phyloP scores from a whole-genome alignment of 768 basidiomycete genomes.

The Kwoniella dejecticola region DNA sequence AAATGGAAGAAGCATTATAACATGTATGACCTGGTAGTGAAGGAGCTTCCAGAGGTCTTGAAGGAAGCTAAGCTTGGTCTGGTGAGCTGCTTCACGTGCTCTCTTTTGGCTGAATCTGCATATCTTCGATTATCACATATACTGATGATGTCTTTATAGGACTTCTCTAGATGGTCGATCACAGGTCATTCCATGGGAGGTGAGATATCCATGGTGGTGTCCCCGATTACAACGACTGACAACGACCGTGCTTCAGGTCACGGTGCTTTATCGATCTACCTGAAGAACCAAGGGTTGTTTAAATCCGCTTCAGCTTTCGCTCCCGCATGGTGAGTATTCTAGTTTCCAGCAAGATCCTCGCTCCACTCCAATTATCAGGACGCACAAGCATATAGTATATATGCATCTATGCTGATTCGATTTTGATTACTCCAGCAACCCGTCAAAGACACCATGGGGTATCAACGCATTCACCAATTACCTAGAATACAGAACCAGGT shows the following conservation, averaged over 20 bases:
- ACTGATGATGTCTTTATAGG: conserved; percentile 59
- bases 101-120: neutral
- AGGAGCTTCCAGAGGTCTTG: conserved; percentile 81
- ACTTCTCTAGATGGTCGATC: conserved; percentile 79
- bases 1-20: conserved; percentile 64
- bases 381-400: too few species aligned
- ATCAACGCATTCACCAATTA: conserved; percentile 87
- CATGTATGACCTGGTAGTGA: conserved; percentile 81
- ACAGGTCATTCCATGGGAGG: conserved; percentile 90
- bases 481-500: conserved; percentile 58
- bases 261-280: conserved; percentile 87
- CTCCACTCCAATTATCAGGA: too few species aligned
- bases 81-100: conserved; percentile 62
- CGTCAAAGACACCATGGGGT: conserved; percentile 85
- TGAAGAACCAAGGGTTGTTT: conserved; percentile 70
- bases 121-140: neutral
- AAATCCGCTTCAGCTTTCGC: conserved; percentile 83
- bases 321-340: conserved; percentile 50
- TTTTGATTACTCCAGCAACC: too few species aligned
- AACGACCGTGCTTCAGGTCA: conserved; percentile 65
- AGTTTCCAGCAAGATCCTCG: too few species aligned
- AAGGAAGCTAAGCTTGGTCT: conserved; percentile 73
- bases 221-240: too few species aligned
- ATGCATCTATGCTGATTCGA: too few species aligned
- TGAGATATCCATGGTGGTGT: too few species aligned